Evolutionary conservation across 2,329 filamentous ascomycete genomes (phyloP).

Genomic region (Alternaria sp.): DNA sequence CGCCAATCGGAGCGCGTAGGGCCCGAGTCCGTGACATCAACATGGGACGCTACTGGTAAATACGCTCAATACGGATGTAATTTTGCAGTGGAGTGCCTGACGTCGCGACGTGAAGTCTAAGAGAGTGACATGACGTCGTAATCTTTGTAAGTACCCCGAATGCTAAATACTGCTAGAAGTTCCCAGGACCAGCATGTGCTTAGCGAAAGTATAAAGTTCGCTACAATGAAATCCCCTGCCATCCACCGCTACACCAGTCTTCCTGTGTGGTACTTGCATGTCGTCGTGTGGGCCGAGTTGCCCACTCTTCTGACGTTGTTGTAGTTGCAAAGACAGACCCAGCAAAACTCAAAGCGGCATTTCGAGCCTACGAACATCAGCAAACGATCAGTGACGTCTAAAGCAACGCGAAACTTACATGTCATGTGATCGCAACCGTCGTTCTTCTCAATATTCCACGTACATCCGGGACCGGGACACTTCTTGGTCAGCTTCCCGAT

Average conservation of each 20-base stretch:
- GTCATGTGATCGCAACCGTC: conserved; percentile 53
- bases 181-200: not conserved
- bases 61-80: not conserved
- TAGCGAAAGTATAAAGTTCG: not conserved
- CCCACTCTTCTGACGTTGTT: conserved; percentile 22
- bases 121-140: not conserved
- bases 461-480: conserved; percentile 47
- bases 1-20: conserved; percentile 6
- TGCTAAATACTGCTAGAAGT: not conserved
- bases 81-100: not conserved
- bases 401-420: conserved; percentile 25
- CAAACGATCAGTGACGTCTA: not conserved
- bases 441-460: conserved; percentile 50
- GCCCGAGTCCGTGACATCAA: not conserved
- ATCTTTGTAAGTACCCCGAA: not conserved
- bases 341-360: conserved; percentile 52
- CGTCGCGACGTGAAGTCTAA: not conserved
- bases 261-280: conserved; percentile 28
- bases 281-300: conserved; percentile 26
- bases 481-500: conserved; percentile 46
- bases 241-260: conserved; percentile 7
- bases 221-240: not conserved
- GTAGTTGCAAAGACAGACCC: conserved; percentile 44
- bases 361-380: conserved; percentile 31
- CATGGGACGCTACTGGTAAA: not conserved